These are phyloP conservation scores for Fusarium albosuccineum DNA, from an alignment of 2,329 filamentous ascomycete species.

Conservation along the genomic window DNA sequence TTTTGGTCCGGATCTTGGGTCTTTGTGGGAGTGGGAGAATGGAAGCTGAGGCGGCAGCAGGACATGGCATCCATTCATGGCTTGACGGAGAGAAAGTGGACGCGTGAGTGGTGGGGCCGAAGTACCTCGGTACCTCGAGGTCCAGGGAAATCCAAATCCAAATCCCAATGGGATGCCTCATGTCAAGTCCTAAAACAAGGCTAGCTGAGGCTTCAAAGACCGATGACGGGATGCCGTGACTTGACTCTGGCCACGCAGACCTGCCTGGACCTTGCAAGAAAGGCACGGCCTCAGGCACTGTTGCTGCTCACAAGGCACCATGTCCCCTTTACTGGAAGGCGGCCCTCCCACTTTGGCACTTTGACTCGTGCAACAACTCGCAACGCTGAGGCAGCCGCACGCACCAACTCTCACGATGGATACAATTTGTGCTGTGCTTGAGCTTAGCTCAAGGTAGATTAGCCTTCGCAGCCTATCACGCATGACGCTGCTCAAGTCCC, in stretches of 20 bases:
- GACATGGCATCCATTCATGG: background rate
- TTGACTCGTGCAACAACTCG: constrained; percentile 35
- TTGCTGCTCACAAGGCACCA: constrained; percentile 2
- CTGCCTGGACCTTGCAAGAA: constrained; percentile 9
- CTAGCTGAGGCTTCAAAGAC: constrained; percentile 16
- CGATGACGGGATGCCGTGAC: constrained; percentile 14
- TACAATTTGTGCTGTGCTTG: background rate
- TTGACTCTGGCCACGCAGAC: constrained; percentile 21
- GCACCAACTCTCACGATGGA: constrained; percentile 4
- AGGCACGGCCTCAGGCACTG: constrained; percentile 5
- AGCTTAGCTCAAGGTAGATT: constrained; percentile 23
- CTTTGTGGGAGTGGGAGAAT: constrained; percentile 10
- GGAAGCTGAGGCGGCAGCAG: background rate
- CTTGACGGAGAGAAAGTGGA: constrained; percentile 27
- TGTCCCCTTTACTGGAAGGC: background rate
- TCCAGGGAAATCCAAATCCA: background rate
- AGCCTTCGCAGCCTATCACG: constrained; percentile 16
- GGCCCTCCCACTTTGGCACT: background rate
- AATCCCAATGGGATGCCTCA: constrained; percentile 8
- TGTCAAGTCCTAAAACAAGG: constrained; percentile 13
- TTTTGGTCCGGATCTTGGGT: background rate
- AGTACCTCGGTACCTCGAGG: constrained; percentile 24
- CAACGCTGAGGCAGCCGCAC: constrained; percentile 19
- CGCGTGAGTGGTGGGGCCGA: constrained; percentile 32
- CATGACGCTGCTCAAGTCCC: constrained; percentile 8